Base-by-base conservation (phyloP, 495 filamentous ascomycete species). In the Penicillium argentinense region DNA sequence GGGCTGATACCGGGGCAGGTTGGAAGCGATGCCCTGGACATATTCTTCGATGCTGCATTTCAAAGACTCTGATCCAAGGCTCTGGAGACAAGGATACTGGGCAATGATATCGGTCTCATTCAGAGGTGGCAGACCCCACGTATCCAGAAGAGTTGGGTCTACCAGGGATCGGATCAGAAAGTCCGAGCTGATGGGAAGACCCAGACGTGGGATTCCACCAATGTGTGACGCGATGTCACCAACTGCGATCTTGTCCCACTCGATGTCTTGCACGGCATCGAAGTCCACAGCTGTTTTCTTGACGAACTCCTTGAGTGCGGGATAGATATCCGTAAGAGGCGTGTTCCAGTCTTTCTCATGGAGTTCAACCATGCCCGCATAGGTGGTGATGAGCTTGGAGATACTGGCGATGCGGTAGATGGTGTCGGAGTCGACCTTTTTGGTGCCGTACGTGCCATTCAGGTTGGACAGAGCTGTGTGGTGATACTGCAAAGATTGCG, bases 371-470 rank as follows among this genome's bases (percentile, higher is more conserved):
- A 81, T 53, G 0, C 72, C 45, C 1, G 68, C 65, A 14, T 75
- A 66, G 0, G 70, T 68, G 0, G 77, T 69, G 39, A 79, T 67
- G 14, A 80, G 59, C 45, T 82, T 82, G 0, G 74, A 74, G 23
- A 79, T 56, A 42, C 76, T 80, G 7, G 72, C 78, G 7, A 80
- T 51, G 9, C 72, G 67, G 50, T 77, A 81, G 14, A 82, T 66
- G 3, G 67, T 74, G 38, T 79, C 53, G 5, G 54, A 66, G 49
- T 74, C 66, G 14, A 80, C 68, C 33, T 62, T 64, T 3, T 59
- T 59, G n/a, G 57, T 60, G 1, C 73, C 74, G 3, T 64, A 33
- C 11, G 66, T 43, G 13, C 21, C 59, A 40, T 55, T 47, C 11
- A 47, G 24, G 2, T 19, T 47, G 17, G 25, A 28, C 2, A 12